phyloP scores from a whole-genome alignment of 2,329 filamentous ascomycete genomes.

The Neurospora sp. region DNA sequence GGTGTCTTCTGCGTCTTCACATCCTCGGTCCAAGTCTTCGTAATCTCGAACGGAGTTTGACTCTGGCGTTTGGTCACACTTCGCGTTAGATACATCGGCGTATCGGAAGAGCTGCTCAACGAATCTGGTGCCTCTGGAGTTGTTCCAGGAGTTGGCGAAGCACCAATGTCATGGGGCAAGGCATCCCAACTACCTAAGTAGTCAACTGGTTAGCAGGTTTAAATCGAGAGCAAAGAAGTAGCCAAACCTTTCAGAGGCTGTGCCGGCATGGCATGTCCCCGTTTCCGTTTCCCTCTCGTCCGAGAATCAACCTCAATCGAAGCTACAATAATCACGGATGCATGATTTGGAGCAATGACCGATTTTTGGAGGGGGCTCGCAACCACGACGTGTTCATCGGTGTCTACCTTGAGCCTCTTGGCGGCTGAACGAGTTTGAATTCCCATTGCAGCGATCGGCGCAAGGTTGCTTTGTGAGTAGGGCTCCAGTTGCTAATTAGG shows the following conservation, averaged over 20 bases:
- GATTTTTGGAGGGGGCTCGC: neutral
- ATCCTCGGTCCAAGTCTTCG: neutral
- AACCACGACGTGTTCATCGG: neutral
- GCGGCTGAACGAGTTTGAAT: neutral
- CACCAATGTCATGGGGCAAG: constrained; percentile 13
- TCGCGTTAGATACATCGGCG: neutral
- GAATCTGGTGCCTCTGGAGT: neutral
- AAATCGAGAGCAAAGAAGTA: neutral
- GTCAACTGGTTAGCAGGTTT: neutral
- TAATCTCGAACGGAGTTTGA: neutral
- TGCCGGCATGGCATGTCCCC: neutral
- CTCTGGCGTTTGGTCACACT: neutral
- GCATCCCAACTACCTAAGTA: neutral
- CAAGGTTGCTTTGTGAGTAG: neutral
- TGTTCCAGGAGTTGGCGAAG: neutral
- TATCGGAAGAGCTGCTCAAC: neutral
- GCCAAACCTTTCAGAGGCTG: constrained; percentile 3
- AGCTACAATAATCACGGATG: neutral
- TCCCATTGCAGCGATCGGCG: neutral
- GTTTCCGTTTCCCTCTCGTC: neutral
- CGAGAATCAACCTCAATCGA: neutral
- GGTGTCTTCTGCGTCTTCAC: neutral
- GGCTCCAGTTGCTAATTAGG: neutral
- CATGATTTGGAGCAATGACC: neutral
- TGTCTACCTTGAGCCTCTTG: neutral